Conservation (phyloP, 805 yeast genomes). For the Zygoascus biomembranicola region DNA sequence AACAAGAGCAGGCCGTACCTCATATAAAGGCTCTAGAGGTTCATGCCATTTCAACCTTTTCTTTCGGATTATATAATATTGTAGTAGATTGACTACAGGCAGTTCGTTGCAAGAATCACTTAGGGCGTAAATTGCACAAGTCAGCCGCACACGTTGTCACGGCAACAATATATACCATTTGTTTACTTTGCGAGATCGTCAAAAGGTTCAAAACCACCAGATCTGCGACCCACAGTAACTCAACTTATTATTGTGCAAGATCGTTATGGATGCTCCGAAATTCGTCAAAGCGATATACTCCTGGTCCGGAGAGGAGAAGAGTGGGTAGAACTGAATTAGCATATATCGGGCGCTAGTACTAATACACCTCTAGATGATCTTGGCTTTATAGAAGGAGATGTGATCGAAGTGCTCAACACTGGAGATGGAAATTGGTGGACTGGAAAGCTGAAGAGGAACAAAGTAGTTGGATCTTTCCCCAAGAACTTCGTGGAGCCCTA, state of each 20-base stretch:
- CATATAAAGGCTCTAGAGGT: too few relatives aligned
- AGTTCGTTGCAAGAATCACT: too few relatives aligned
- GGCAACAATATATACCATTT: background rate
- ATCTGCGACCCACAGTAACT: background rate
- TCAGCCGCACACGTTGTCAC: background rate
- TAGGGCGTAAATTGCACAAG: too few relatives aligned
- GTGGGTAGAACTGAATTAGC: slow-evolving; percentile 22
- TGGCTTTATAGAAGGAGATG: slow-evolving; percentile 90
- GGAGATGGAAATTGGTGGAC: slow-evolving; percentile 93
- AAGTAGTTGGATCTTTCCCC: slow-evolving; percentile 80
- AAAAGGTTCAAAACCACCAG: background rate
- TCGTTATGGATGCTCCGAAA: slow-evolving; percentile 43
- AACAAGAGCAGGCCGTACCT: too few relatives aligned
- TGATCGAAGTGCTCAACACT: slow-evolving; percentile 69
- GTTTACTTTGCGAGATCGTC: background rate
- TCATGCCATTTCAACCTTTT: too few relatives aligned
- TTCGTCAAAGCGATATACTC: slow-evolving; percentile 76
- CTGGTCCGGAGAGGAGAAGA: slow-evolving; percentile 88
- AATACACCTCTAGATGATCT: slow-evolving; percentile 41
- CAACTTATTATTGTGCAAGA: background rate
- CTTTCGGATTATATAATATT: too few relatives aligned
- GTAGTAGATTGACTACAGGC: too few relatives aligned
- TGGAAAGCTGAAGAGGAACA: slow-evolving; percentile 73
- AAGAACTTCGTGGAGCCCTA: slow-evolving; percentile 64
- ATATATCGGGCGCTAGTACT: background rate